Evolutionary conservation across 164 flowering plant genomes (phyloP).

Genomic region (Buxus sempervirens): DNA sequence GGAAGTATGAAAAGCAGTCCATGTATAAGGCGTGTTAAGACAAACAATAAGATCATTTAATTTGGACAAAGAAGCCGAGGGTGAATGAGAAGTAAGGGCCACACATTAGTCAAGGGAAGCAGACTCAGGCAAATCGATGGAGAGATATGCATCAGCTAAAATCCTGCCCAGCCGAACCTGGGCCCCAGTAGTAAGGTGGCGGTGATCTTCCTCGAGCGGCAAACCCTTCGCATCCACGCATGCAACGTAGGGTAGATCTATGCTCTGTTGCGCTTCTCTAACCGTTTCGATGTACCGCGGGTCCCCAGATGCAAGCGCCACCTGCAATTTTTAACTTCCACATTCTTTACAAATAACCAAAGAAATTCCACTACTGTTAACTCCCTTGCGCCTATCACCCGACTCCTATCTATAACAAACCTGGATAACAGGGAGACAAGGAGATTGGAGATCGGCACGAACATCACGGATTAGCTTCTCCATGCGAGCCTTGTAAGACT

Average conservation of each 20-base stretch:
- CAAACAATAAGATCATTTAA: too few species aligned
- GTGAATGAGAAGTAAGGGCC: too few species aligned
- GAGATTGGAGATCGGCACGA: constrained; percentile 27
- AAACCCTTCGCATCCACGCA: constrained; percentile 57
- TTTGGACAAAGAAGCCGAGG: too few species aligned
- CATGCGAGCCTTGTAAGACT: constrained; percentile 21
- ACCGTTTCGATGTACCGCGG: constrained; percentile 33
- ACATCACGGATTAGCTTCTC: constrained; percentile 22
- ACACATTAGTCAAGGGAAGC: too few species aligned
- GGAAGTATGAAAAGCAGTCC: too few species aligned
- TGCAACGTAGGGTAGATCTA: constrained; percentile 32
- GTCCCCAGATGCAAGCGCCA: constrained; percentile 62
- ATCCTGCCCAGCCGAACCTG: constrained; percentile 25
- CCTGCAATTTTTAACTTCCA: too few species aligned
- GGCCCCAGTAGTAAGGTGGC: constrained; percentile 25
- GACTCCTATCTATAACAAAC: too few species aligned
- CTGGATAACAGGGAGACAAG: constrained; percentile 52
- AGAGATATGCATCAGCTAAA: constrained; percentile 22
- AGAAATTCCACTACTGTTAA: too few species aligned
- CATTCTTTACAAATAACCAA: too few species aligned
- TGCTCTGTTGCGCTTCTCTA: constrained; percentile 50
- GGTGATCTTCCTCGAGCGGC: constrained; percentile 26
- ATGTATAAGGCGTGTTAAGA: too few species aligned
- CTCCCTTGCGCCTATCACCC: too few species aligned
- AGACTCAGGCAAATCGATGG: too few species aligned